Base-by-base conservation (phyloP, 805 yeast genomes). In the Isabelozyma gotoi region DNA sequence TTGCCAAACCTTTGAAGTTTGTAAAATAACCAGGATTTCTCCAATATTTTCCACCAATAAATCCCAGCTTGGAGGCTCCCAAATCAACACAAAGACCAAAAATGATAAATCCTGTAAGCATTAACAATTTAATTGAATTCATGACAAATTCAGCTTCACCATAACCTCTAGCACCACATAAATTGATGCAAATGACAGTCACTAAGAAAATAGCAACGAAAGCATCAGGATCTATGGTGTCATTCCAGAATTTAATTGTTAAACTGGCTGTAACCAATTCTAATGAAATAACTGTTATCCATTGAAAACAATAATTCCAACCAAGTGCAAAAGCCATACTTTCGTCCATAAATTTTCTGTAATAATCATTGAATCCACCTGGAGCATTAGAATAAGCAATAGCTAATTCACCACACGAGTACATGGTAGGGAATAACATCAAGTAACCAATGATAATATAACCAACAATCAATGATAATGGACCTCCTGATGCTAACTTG, bases 21-120 rank as follows among this genome's bases (percentile, higher is more conserved):
- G 62, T 60, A 47, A 58, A 46, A 33, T 44, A 53, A 36, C 67
- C 67, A 8, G 68, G 68, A 51, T 63, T 52, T 31, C 60, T 59
- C 75, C 75, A 70, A 53, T 61, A 68, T 46, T 48, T 55, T n/a
- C 74, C 74, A 36, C 75, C 75, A 45, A 70, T 65, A 42, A 49
- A 62, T 2, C 64, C 67, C 11, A 29, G 32, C 3, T 49, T 44
- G 10, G 52, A 47, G 16, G 48, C 57, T 34, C 58, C 58, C 49
- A 57, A 56, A 46, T 61, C 62, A 24, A 61, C 40, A 29, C 57
- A 46, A 38, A 61, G 55, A 33, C 63, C 63, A 55, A 58, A 59
- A 37, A 61, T 57, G 38, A 61, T 51, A 32, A 61, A 61, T 2
- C 66, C 66, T 1, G 55, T 42, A 47, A 61, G 52, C 51, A 58